Base-by-base conservation (phyloP, 768 basidiomycete species). In the Boletus tomentosulus region DNA sequence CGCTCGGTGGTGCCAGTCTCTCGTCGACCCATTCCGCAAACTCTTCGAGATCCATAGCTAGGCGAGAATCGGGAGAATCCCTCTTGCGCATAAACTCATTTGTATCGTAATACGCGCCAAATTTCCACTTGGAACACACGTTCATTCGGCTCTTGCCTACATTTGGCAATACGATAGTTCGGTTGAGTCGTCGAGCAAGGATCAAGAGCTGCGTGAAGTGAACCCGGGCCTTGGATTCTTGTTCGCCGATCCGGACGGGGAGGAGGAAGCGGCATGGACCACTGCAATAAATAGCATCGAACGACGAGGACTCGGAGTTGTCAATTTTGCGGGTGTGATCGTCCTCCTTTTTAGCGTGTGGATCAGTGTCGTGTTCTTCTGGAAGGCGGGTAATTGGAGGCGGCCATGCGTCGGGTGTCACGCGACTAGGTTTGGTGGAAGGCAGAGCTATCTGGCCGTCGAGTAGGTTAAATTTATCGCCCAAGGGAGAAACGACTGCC, bases 131-230 rank as follows among this genome's bases (percentile, higher is more conserved):
- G 57, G 73, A 76, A 68, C 83, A 86, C 4, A 71, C 65, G 1
- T 80, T 78, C 33, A 85, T 71, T 35, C 80, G 75, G 45, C 78
- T 79, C 53, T 78, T 78, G 7, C 78, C 79, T 4, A 84, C 82
- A 54, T 82, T 81, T 3, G 84, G 84, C 5, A 86, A 73, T 27
- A 86, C 81, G 34, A 85, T 72, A 3, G 78, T 85, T 6, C 83
- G 76, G 58, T 80, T 76, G 28, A 84, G 73, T 6, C 58, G 63
- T 47, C 65, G 63, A 0, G 83, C 78, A n/a, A 85, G 77, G 4
- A 69, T 66, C 1, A 74, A 59, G 53, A 85, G 67, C 57, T 85
- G 80, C 28, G 71, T 60, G n/a, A 86, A 65, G 65, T 85, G 84
- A 8, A 76, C 62, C 19, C 79, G 75, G 1, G 81, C 79, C 56